Percentiles rank a stretch among this genome's conserved stretches.
These are phyloP conservation scores for Penicillium sumatraense DNA, from an alignment of 2,329 filamentous ascomycete species.

Conservation along the genomic window DNA sequence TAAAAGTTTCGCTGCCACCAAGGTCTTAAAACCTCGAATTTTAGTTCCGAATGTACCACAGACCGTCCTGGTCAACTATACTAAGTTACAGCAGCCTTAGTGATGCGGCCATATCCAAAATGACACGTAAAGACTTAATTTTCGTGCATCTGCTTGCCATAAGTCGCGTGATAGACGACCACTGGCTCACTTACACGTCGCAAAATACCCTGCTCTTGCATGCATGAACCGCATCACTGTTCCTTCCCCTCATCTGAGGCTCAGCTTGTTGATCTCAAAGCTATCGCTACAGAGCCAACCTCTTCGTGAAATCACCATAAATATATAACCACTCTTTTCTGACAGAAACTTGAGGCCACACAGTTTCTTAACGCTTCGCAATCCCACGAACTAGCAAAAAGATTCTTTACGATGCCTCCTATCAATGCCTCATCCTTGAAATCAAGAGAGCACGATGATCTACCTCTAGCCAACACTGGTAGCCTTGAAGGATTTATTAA, in stretches of 20 bases:
- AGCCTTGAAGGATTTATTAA: conserved; percentile 11
- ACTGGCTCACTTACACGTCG: conserved; percentile 7
- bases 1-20: no score
- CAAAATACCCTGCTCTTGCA: conserved; percentile 10
- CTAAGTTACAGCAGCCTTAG: conserved; percentile 1
- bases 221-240: conserved; percentile 12
- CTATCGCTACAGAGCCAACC: neutral
- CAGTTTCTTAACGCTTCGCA: neutral
- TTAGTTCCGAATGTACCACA: neutral
- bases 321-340: conserved; percentile 5
- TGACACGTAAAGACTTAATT: neutral
- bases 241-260: conserved; percentile 8
- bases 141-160: conserved; percentile 4
- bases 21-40: no score
- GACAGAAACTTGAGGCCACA: neutral
- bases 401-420: neutral
- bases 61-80: neutral
- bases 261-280: neutral
- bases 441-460: conserved; percentile 1
- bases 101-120: conserved; percentile 7
- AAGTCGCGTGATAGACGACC: neutral
- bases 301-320: neutral
- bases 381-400: neutral
- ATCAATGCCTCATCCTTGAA: neutral
- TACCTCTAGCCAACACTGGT: conserved; percentile 3